A percentile compares a stretch with the other conserved stretches of the same genome.
phyloP scores from a whole-genome alignment of 225 moss, liverwort and hornwort genomes.

The Sphagnum tenellum region DNA sequence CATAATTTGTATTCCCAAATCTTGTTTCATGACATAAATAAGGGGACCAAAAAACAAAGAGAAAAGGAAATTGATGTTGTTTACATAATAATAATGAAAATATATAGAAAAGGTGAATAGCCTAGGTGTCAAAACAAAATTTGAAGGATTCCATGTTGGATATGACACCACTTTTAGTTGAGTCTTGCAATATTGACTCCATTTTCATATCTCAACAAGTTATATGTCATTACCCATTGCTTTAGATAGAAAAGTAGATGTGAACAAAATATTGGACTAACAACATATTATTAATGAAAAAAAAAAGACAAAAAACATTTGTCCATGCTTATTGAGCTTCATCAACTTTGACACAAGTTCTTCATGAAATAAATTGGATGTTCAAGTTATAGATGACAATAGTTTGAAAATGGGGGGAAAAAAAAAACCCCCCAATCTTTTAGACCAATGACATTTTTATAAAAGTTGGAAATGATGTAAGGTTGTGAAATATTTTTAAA shows the following conservation, averaged over 20 bases:
- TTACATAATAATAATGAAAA: background rate
- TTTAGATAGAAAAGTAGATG: background rate
- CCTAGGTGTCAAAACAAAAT: conserved; percentile 66
- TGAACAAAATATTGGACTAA: too few relatives aligned
- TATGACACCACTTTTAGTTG: conserved; percentile 53
- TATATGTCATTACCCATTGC: background rate
- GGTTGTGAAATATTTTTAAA: too few relatives aligned
- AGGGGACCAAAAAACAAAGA: background rate
- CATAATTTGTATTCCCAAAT: too few relatives aligned
- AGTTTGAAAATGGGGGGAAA: too few relatives aligned
- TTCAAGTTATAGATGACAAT: too few relatives aligned
- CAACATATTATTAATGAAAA: too few relatives aligned
- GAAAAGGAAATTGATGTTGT: background rate
- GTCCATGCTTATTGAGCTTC: background rate
- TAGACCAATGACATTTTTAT: background rate
- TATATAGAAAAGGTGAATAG: conserved; percentile 2
- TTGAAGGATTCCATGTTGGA: conserved; percentile 41
- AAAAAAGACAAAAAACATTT: too few relatives aligned
- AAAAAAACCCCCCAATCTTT: background rate
- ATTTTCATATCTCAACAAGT: conserved; percentile 23
- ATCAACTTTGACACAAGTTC: background rate
- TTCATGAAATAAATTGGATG: background rate
- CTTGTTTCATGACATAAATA: too few relatives aligned
- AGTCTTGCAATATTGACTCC: conserved; percentile 59
- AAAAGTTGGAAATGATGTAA: too few relatives aligned